These are phyloP conservation scores for Maudiozyma barnettii DNA, from an alignment of 805 yeast species.

Conservation along the genomic window DNA sequence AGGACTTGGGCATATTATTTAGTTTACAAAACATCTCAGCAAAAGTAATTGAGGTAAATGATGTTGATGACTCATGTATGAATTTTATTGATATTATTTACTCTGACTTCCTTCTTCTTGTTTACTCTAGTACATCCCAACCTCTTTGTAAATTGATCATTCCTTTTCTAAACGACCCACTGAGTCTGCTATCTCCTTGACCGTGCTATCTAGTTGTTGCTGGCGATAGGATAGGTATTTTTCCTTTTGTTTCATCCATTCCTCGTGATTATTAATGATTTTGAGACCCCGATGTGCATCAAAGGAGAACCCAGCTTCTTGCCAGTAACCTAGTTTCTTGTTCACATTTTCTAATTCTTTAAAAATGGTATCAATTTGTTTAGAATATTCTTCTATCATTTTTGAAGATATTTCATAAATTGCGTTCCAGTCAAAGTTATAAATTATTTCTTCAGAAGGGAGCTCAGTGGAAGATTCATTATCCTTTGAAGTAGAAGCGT, in stretches of 20 bases:
- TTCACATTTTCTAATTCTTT: slow-evolving; percentile 17
- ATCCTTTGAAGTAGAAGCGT: not conserved
- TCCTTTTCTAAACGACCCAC: not conserved
- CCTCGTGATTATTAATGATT: slow-evolving; percentile 18
- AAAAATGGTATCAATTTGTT: slow-evolving; percentile 17
- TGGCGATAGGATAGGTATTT: slow-evolving; percentile 15
- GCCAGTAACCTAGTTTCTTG: slow-evolving; percentile 25
- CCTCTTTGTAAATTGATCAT: not conserved
- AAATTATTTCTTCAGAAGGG: not conserved
- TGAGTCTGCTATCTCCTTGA: not conserved
- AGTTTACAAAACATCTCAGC: too few relatives aligned
- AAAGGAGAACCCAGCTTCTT: slow-evolving; percentile 26
- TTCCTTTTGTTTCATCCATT: slow-evolving; percentile 24
- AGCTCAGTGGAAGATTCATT: not conserved
- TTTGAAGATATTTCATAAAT: slow-evolving; percentile 23
- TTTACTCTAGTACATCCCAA: too few relatives aligned
- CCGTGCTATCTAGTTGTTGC: slow-evolving; percentile 11
- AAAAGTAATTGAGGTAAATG: too few relatives aligned
- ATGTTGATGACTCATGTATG: too few relatives aligned
- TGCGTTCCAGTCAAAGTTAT: slow-evolving; percentile 25
- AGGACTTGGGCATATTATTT: too few relatives aligned
- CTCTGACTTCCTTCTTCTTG: too few relatives aligned
- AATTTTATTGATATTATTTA: too few relatives aligned
- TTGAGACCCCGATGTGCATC: slow-evolving; percentile 26
- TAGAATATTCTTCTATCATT: slow-evolving; percentile 25